Base-by-base conservation (phyloP, 108 stramenopile genomes). In the Craspedostauros australis region DNA sequence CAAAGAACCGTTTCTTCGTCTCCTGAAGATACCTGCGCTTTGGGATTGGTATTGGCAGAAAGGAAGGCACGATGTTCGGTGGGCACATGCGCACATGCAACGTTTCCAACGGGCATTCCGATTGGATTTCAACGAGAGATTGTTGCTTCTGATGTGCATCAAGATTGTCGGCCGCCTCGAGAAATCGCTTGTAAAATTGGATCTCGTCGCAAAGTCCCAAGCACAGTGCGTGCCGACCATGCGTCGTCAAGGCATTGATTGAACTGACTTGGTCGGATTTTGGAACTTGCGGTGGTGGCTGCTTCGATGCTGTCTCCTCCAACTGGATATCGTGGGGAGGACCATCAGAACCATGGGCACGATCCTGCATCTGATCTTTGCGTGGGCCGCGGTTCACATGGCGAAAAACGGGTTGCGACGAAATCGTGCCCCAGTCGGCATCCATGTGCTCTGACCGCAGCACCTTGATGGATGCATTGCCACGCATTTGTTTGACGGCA, bases 201-300 rank as follows among this genome's bases (percentile, higher is more conserved):
- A 68, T 53, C 27, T 68, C 66, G 1, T 43, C 46, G 41, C 66
- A 68, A 16, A 68, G 38, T 33, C 58, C 66, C 11, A 27, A 53
- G 28, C 66, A 68, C n/a, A n/a, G n/a, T n/a, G n/a, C n/a, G n/a
- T n/a, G n/a, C n/a, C n/a, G n/a, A n/a, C n/a, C n/a, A n/a, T n/a
- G n/a, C n/a, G n/a, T n/a, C n/a, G n/a, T n/a, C n/a, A n/a, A n/a
- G n/a, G n/a, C n/a, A n/a, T n/a, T n/a, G n/a, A n/a, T n/a, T n/a
- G n/a, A n/a, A n/a, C n/a, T n/a, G n/a, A n/a, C n/a, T n/a, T n/a
- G n/a, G n/a, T n/a, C n/a, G n/a, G n/a, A n/a, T n/a, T n/a, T n/a
- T n/a, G n/a, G n/a, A n/a, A n/a, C n/a, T n/a, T n/a, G n/a, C n/a
- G n/a, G n/a, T n/a, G n/a, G n/a, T n/a, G n/a, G n/a, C n/a, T n/a